Evolutionary conservation across 176 grass and related monocot species (phyloP).

Genomic region (Leersia perrieri): DNA sequence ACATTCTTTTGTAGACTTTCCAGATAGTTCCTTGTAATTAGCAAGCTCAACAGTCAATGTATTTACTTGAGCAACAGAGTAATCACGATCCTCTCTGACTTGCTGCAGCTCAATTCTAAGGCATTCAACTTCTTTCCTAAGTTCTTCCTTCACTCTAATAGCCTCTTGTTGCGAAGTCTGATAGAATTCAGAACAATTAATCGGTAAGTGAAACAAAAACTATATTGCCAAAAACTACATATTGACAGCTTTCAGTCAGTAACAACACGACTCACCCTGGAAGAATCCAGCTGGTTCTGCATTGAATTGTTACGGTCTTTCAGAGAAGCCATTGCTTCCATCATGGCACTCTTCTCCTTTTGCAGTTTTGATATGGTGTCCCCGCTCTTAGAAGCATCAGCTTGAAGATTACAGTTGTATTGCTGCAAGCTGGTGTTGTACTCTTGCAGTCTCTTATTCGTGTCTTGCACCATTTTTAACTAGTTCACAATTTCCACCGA

Average conservation of each 20-base stretch:
- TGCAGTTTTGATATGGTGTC: conserved; percentile 68
- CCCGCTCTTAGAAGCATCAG: conserved; percentile 65
- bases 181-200: conserved; percentile 15
- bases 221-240: background rate
- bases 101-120: conserved; percentile 67
- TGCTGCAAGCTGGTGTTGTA: conserved; percentile 88
- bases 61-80: conserved; percentile 49
- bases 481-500: conserved; percentile 30
- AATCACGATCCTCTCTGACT: conserved; percentile 67
- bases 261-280: conserved; percentile 43
- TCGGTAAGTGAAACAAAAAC: background rate
- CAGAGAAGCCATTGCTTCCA: conserved; percentile 57
- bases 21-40: conserved; percentile 43
- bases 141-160: conserved; percentile 66
- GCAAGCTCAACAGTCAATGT: conserved; percentile 44
- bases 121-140: conserved; percentile 63
- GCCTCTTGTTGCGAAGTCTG: conserved; percentile 84
- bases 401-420: conserved; percentile 93
- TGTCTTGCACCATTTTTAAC: conserved; percentile 91
- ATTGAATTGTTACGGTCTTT: conserved; percentile 64
- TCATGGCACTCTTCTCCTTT: conserved; percentile 84
- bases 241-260: background rate
- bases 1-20: conserved; percentile 46
- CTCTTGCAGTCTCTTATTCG: conserved; percentile 65
- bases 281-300: conserved; percentile 74